Evolutionary conservation across 345 rosid species (phyloP).

Genomic region (Linum trigynum): DNA sequence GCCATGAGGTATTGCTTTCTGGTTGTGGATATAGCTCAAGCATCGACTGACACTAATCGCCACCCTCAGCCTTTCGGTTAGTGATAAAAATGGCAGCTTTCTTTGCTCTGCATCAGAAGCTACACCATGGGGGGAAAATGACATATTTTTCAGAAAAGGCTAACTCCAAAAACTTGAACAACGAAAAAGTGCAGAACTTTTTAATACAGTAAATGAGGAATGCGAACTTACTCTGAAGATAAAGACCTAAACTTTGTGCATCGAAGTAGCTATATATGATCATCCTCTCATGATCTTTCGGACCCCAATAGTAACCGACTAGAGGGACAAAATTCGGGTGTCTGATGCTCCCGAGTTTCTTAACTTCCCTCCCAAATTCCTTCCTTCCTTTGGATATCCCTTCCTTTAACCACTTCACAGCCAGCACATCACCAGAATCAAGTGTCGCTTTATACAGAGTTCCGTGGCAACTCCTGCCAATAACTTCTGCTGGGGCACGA

Average conservation of each 20-base stretch:
- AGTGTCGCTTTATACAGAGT: slow-evolving; percentile 63
- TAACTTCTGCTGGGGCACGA: slow-evolving; percentile 74
- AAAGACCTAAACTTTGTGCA: slow-evolving; percentile 55
- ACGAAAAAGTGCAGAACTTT: not conserved
- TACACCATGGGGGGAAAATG: not conserved
- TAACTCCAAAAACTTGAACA: no score
- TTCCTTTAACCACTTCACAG: slow-evolving; percentile 78
- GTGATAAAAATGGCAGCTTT: slow-evolving; percentile 47
- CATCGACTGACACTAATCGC: slow-evolving; percentile 58
- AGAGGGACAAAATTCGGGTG: slow-evolving; percentile 82
- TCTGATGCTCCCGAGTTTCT: slow-evolving; percentile 74
- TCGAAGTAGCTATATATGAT: slow-evolving; percentile 53
- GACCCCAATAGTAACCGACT: slow-evolving; percentile 82
- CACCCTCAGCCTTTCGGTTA: slow-evolving; percentile 46
- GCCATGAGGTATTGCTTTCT: slow-evolving; percentile 85
- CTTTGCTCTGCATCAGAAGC: slow-evolving; percentile 38
- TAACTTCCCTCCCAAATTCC: slow-evolving; percentile 80
- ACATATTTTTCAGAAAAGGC: not conserved
- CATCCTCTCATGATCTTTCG: slow-evolving; percentile 75
- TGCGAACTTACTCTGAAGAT: slow-evolving; percentile 59
- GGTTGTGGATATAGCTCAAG: slow-evolving; percentile 70
- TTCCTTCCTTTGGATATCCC: slow-evolving; percentile 73
- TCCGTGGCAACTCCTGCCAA: slow-evolving; percentile 89
- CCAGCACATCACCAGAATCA: slow-evolving; percentile 46
- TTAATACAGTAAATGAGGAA: not conserved